Base-by-base conservation (phyloP, 352 stramenopile genomes). In the Pythium rishiriense region DNA sequence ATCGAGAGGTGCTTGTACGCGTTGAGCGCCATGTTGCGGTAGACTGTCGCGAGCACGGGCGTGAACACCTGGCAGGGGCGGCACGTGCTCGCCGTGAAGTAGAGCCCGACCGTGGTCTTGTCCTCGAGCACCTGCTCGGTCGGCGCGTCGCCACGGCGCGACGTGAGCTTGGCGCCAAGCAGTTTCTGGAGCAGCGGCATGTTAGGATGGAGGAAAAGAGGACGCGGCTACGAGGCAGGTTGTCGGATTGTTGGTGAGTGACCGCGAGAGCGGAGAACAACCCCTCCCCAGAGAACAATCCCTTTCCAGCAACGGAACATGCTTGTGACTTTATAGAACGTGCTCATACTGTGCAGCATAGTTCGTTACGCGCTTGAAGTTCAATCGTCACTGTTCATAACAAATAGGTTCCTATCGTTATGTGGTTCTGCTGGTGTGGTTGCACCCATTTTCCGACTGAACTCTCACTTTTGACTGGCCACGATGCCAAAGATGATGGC, bases 1-100 rank as follows among this genome's bases (percentile, higher is more conserved):
- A 89, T 87, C 24, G 72, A 59, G 65, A 87, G 43, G 56, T 71
- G 61, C 47, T 76, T 73, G 75, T 88, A 88, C 41, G 70, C 62
- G 28, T 71, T 74, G n/a, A 88, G 78, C 58, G 72, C 62, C 80
- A 89, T 87, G 70, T 86, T 87, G 42, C 74, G 72, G 53, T 90
- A 76, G 17, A 83, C 76, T 0, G 78, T 86, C 31, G 79, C 81
- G 54, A 90, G 65, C 47, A 86, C 68, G 25, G 79, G 81, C 48
- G 81, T 88, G 68, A 90, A 90, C 28, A 69, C 72, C 64, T 83
- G 75, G 49, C 81, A 90, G 17, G 79, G 77, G 29, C 68, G 69
- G 58, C 79, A 88, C 15, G 69, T 79, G 65, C 78, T 88, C 47
- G 75, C 76, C 11, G 79, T 87, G 66, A 90, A 90, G 73, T 87